phyloP scores from a whole-genome alignment of 23 red algal genomes.

The Gracilaria gracilis region DNA sequence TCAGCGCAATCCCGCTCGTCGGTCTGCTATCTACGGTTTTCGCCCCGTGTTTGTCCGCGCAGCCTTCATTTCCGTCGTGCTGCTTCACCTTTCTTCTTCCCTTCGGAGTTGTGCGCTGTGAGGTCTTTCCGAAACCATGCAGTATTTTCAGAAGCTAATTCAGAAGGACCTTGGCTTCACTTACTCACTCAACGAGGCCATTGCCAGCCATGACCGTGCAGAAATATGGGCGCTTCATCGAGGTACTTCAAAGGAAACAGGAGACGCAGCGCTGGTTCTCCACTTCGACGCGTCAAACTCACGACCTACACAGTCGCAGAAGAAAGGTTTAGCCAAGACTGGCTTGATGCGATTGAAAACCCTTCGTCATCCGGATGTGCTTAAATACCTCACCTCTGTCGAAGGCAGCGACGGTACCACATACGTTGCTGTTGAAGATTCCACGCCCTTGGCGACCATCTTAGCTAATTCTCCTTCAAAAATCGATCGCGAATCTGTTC shows the following conservation, averaged over 20 bases:
- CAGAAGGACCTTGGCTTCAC: conserved; percentile 76
- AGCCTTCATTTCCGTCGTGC: neutral
- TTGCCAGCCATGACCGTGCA: conserved; percentile 46
- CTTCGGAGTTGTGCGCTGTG: neutral
- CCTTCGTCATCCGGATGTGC: conserved; percentile 91
- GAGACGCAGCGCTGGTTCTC: conserved; percentile 60
- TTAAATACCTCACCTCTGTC: conserved; percentile 80
- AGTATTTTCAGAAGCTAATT: conserved; percentile 85
- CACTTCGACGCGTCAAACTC: conserved; percentile 49
- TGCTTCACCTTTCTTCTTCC: neutral
- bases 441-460: conserved; percentile 79
- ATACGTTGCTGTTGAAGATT: conserved; percentile 88
- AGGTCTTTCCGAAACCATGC: conserved; percentile 28
- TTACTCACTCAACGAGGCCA: conserved; percentile 55
- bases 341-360: conserved; percentile 81
- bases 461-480: conserved; percentile 25
- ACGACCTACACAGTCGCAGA: neutral
- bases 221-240: conserved; percentile 68
- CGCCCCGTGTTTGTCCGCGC: neutral
- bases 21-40: neutral
- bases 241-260: conserved; percentile 50
- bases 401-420: conserved; percentile 74
- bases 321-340: conserved; percentile 49
- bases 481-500: conserved; percentile 75
- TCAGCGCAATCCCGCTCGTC: too few species aligned